Evolutionary conservation across 2,329 filamentous ascomycete species (phyloP), one percentile per base, ranked within the genome.

Genomic region (Celoporthe dispersa): DNA sequence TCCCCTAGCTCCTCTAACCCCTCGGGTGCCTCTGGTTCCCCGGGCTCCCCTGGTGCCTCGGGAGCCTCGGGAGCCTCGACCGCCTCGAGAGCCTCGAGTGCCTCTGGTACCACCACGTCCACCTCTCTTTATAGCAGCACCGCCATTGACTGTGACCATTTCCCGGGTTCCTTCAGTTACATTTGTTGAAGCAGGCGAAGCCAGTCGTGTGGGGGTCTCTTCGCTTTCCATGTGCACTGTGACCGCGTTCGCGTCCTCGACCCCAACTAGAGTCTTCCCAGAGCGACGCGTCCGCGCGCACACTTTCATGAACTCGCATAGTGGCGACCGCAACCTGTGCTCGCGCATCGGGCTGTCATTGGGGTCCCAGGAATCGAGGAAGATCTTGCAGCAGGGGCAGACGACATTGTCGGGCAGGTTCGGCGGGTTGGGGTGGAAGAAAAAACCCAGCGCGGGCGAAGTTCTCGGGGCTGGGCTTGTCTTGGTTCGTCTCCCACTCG

Each of bases 371-470:
- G 28, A 9, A 41, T 57, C 53, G 41, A 65, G 35, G 9, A 25
- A 39, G 25, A 68, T 16, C 33, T 22, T n/a, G 51, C 61, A 62
- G 39, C 53, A 68, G 28, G 55, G 66, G 57, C 64, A 70, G n/a
- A 62, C 25, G 55, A 57, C 62, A 16, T 57, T 66, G 28, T 70
- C 69, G 16, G 19, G 19, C 1, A 35, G 6, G 53, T 63, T 65
- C 0, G 55, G 41, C 5, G 41, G 14, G 9, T 33, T 12, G 28
- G 44, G 4, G 4, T 14, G 39, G 19, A 22, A 65, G 44, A 68
- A 68, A 68, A 37, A 70, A 68, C 14, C 69, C 69, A 3, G 62
- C 66, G 5, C 66, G 66, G 28, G 69, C 66, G 41, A 70, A 35
- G 12, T 3, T 12, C 62, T 70, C 66, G 9, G 66, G 60, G 6